Conservation (phyloP, 2,329 filamentous ascomycete species). For the Neurospora sp. region DNA sequence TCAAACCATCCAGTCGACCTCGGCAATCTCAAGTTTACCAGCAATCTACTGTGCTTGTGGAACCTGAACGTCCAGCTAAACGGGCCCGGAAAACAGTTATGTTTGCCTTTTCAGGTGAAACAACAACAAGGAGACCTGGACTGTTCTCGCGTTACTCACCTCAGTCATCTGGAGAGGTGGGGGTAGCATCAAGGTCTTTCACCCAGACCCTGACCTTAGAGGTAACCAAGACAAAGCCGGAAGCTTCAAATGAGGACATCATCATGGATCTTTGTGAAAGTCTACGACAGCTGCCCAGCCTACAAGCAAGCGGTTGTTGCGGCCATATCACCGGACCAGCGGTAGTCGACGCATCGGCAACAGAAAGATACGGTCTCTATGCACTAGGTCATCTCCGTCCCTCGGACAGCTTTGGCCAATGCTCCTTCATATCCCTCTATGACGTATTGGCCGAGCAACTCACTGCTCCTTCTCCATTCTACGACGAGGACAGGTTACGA, state of each 20-base stretch:
- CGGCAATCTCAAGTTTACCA: background rate
- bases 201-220: background rate
- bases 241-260: background rate
- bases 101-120: background rate
- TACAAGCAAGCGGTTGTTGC: background rate
- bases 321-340: background rate
- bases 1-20: background rate
- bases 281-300: background rate
- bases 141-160: background rate
- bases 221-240: background rate
- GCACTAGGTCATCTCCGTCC: background rate
- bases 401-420: background rate
- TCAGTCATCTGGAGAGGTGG: background rate
- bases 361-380: background rate
- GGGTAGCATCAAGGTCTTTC: background rate
- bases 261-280: background rate
- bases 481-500: conserved; percentile 7
- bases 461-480: background rate
- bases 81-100: background rate
- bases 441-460: conserved; percentile 5
- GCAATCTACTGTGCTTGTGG: background rate
- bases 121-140: background rate
- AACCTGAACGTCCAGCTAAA: background rate
- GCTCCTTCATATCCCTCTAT: conserved; percentile 6
- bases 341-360: background rate